A percentile compares a stretch with the other conserved stretches of the same genome.
These are phyloP conservation scores for Leccinum pellstonianum DNA, from an alignment of 768 basidiomycete species.

Conservation along the genomic window DNA sequence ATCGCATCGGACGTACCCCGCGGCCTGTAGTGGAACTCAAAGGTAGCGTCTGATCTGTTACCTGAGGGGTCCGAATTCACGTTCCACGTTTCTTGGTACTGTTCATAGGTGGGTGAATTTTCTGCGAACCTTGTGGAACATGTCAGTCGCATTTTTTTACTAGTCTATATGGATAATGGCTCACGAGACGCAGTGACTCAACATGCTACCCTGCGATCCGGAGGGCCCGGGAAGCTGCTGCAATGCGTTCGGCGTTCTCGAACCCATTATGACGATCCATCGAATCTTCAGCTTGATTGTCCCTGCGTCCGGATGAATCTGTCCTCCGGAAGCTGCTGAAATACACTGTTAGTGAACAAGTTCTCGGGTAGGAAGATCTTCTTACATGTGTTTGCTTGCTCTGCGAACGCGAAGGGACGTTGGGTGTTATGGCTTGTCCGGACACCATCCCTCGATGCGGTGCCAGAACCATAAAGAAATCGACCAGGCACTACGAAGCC, in stretches of 20 bases:
- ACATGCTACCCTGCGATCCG: slow-evolving; percentile 37
- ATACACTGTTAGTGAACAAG: not conserved
- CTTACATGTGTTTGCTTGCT: slow-evolving; percentile 40
- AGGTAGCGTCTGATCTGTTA: slow-evolving; percentile 55
- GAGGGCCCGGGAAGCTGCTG: slow-evolving; percentile 37
- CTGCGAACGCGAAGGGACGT: slow-evolving; percentile 60
- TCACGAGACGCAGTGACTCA: slow-evolving; percentile 50
- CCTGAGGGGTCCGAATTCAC: slow-evolving; percentile 42
- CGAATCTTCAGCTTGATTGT: slow-evolving; percentile 54
- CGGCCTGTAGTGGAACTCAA: slow-evolving; percentile 64
- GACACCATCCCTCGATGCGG: slow-evolving; percentile 51
- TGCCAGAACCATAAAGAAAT: slow-evolving; percentile 57
- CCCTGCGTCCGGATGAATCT: slow-evolving; percentile 42
- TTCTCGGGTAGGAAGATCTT: not conserved
- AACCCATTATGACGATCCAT: slow-evolving; percentile 28
- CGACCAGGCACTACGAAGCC: slow-evolving; percentile 61
- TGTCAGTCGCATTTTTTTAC: slow-evolving; percentile 4
- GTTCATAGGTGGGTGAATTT: slow-evolving; percentile 32
- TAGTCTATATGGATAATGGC: slow-evolving; percentile 3
- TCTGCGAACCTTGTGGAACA: slow-evolving; percentile 47
- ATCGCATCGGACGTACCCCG: slow-evolving; percentile 38
- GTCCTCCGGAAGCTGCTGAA: slow-evolving; percentile 13
- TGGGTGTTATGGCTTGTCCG: slow-evolving; percentile 50
- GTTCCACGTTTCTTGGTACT: slow-evolving; percentile 52
- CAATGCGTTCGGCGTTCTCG: slow-evolving; percentile 43